Percentiles rank a stretch among this genome's conserved stretches.
phyloP scores from a whole-genome alignment of 140 eudicot genomes.

The Flaveria floridana region DNA sequence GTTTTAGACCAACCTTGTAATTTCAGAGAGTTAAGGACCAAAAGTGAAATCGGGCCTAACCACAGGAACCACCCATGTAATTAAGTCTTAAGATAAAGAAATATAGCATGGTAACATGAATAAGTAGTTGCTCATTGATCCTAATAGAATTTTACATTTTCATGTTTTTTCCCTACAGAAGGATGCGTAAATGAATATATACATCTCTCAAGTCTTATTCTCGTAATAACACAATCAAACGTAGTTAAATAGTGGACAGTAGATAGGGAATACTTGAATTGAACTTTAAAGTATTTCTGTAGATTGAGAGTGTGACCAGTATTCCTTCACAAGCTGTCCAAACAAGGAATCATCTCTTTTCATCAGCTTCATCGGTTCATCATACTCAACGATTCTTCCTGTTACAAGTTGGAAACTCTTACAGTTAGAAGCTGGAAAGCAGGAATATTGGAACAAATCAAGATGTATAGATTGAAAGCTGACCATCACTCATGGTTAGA shows the following conservation, averaged over 20 bases:
- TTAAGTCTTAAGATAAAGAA: background rate
- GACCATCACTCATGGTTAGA: constrained; percentile 86
- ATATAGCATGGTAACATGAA: constrained; percentile 3
- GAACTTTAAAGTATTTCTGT: constrained; percentile 51
- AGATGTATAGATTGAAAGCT: constrained; percentile 29
- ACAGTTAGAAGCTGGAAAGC: background rate
- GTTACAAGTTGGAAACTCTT: constrained; percentile 24
- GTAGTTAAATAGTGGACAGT: constrained; percentile 18
- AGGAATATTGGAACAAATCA: background rate
- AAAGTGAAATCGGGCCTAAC: too few relatives aligned
- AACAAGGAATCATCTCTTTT: constrained; percentile 80
- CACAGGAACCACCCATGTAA: too few relatives aligned
- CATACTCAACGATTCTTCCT: constrained; percentile 86
- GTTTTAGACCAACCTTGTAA: too few relatives aligned
- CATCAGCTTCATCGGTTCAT: constrained; percentile 86
- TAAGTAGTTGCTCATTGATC: background rate
- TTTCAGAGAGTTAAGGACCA: too few relatives aligned
- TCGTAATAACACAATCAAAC: constrained; percentile 22
- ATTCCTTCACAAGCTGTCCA: constrained; percentile 89
- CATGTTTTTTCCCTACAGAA: background rate
- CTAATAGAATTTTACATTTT: constrained; percentile 19
- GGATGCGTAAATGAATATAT: constrained; percentile 16
- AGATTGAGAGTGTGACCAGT: constrained; percentile 83
- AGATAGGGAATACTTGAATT: constrained; percentile 32
- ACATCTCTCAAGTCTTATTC: constrained; percentile 20